These are phyloP conservation scores for Starmerella floricola DNA, from an alignment of 805 yeast species.

Conservation along the genomic window DNA sequence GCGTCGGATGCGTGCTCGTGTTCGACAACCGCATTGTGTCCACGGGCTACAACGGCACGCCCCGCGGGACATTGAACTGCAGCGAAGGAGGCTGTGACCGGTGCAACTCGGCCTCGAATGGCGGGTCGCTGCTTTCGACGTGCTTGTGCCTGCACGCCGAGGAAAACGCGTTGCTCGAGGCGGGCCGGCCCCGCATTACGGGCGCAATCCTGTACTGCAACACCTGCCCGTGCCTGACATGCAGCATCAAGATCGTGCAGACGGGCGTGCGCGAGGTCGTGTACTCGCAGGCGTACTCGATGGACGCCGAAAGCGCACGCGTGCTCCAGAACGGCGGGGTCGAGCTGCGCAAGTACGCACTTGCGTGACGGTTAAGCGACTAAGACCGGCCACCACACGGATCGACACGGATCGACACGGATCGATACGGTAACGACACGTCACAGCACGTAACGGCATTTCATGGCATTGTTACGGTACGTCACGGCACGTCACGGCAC, in stretches of 20 bases:
- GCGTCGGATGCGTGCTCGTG: constrained; percentile 94
- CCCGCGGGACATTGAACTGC: constrained; percentile 75
- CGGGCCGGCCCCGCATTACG: constrained; percentile 73
- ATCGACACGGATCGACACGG: too few species aligned
- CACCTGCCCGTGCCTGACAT: constrained; percentile 92
- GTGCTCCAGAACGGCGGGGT: constrained; percentile 70
- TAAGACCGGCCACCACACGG: too few species aligned
- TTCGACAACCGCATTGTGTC: constrained; percentile 77
- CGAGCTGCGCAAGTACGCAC: constrained; percentile 54
- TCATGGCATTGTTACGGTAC: too few species aligned
- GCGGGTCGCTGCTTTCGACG: constrained; percentile 60
- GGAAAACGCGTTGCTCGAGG: constrained; percentile 87
- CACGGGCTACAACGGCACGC: constrained; percentile 97
- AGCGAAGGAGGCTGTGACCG: constrained; percentile 92
- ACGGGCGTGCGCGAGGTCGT: constrained; percentile 85
- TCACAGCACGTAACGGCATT: too few species aligned
- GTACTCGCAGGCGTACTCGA: constrained; percentile 80
- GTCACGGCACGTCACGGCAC: too few species aligned
- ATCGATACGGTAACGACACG: too few species aligned
- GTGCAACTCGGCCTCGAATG: constrained; percentile 54
- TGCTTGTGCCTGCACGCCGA: constrained; percentile 95
- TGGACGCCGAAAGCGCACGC: constrained; percentile 67
- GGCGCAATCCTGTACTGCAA: constrained; percentile 67
- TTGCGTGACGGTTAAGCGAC: too few species aligned
- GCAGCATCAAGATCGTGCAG: constrained; percentile 90